Conservation (phyloP, 2,329 filamentous ascomycete species). For the Penicillium sp. region DNA sequence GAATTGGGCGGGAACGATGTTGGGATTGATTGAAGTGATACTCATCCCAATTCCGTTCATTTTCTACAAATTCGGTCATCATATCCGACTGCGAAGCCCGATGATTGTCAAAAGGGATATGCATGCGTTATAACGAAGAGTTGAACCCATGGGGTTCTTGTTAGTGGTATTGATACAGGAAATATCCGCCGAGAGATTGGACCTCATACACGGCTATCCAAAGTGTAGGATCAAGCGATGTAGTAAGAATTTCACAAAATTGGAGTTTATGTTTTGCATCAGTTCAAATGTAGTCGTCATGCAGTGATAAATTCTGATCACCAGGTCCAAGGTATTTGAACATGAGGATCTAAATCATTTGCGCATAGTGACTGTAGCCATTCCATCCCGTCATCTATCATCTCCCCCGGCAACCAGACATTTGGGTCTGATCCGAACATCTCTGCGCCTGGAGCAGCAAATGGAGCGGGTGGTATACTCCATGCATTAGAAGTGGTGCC, state of each 20-base stretch:
- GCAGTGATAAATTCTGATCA: neutral
- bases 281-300: too few species aligned
- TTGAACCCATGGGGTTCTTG: neutral
- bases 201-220: too few species aligned
- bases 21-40: slow-evolving; percentile 22
- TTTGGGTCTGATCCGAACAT: neutral
- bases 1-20: slow-evolving; percentile 71
- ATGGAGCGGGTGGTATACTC: neutral
- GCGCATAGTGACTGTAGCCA: slow-evolving; percentile 15
- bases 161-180: too few species aligned
- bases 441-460: neutral
- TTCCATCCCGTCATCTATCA: slow-evolving; percentile 18
- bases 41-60: slow-evolving; percentile 46
- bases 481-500: neutral
- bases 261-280: too few species aligned
- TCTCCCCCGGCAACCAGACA: slow-evolving; percentile 11
- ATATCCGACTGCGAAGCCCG: slow-evolving; percentile 32
- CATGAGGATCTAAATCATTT: neutral
- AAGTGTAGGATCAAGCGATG: too few species aligned
- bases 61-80: slow-evolving; percentile 46
- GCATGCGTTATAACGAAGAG: neutral
- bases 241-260: too few species aligned
- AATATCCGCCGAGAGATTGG: too few species aligned
- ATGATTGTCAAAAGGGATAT: slow-evolving; percentile 14
- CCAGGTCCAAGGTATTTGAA: slow-evolving; percentile 6